A percentile compares a stretch with the other conserved stretches of the same genome.
Evolutionary conservation across 805 yeast species (phyloP).

Genomic region (Candida vartiovaarae): DNA sequence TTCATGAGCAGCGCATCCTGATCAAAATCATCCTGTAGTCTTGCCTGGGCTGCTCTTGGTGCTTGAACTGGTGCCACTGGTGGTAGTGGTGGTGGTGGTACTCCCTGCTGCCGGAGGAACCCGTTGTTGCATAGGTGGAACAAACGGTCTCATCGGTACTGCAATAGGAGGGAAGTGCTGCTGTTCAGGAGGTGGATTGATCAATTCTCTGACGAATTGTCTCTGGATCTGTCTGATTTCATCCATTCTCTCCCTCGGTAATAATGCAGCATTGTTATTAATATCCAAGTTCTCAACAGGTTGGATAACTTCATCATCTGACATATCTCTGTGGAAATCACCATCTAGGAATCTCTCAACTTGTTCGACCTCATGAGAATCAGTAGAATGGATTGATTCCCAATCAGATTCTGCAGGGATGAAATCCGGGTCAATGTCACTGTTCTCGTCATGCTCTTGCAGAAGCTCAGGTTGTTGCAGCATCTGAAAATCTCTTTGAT

Average conservation of each 20-base stretch:
- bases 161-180: slow-evolving; percentile 8
- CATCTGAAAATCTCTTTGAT: slow-evolving; percentile 1
- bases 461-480: slow-evolving; percentile 3
- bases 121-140: background rate
- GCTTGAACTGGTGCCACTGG: no score
- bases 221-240: background rate
- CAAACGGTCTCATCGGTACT: slow-evolving; percentile 8
- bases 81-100: background rate
- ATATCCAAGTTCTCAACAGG: slow-evolving; percentile 4
- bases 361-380: slow-evolving; percentile 9
- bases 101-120: background rate
- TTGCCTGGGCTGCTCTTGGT: background rate
- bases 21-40: slow-evolving; percentile 5
- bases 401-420: slow-evolving; percentile 16
- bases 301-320: slow-evolving; percentile 3
- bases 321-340: slow-evolving; percentile 1
- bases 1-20: slow-evolving; percentile 12
- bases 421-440: slow-evolving; percentile 25
- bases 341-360: slow-evolving; percentile 11
- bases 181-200: background rate
- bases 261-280: slow-evolving; percentile 1
- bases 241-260: no score
- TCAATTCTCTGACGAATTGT: slow-evolving; percentile 4
- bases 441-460: slow-evolving; percentile 18
- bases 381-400: slow-evolving; percentile 4